These are phyloP conservation scores for Didymella glomerata DNA, from an alignment of 2,329 filamentous ascomycete species.

Conservation along the genomic window DNA sequence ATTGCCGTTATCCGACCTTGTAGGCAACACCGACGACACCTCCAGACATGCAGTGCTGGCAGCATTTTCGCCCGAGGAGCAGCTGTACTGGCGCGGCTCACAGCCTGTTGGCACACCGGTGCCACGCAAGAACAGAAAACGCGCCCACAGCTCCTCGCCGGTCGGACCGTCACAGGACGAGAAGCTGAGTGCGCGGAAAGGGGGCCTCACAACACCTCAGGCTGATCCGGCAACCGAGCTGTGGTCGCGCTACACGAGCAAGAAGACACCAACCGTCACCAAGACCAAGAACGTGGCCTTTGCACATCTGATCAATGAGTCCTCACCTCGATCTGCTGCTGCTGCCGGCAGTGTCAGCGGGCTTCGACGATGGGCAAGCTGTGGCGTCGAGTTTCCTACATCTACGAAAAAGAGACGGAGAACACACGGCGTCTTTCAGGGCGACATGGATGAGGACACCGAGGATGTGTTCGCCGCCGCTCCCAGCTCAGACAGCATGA, in stretches of 20 bases:
- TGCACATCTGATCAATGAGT: constrained; percentile 56
- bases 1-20: constrained; percentile 67
- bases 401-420: constrained; percentile 54
- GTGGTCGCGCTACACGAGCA: constrained; percentile 57
- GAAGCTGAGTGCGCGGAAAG: constrained; percentile 36
- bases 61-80: constrained; percentile 66
- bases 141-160: constrained; percentile 59
- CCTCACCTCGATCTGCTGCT: constrained; percentile 56
- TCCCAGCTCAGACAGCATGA: constrained; percentile 44
- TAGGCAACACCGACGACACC: constrained; percentile 67
- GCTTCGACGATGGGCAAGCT: constrained; percentile 60
- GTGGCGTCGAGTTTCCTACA: constrained; percentile 59
- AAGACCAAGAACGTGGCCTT: constrained; percentile 50
- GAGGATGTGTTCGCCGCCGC: constrained; percentile 44
- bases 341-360: constrained; percentile 57
- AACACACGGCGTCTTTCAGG: constrained; percentile 46
- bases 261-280: constrained; percentile 46
- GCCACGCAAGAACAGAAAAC: constrained; percentile 53
- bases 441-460: constrained; percentile 30
- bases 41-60: constrained; percentile 58
- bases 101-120: constrained; percentile 56
- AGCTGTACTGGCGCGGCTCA: constrained; percentile 65
- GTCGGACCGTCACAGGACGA: constrained; percentile 52
- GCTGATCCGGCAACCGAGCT: constrained; percentile 58
- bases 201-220: constrained; percentile 53